Evolutionary conservation across 345 rosid genomes (phyloP), one percentile per base, ranked within the genome.

Genomic region (Eucalyptus decipiens): DNA sequence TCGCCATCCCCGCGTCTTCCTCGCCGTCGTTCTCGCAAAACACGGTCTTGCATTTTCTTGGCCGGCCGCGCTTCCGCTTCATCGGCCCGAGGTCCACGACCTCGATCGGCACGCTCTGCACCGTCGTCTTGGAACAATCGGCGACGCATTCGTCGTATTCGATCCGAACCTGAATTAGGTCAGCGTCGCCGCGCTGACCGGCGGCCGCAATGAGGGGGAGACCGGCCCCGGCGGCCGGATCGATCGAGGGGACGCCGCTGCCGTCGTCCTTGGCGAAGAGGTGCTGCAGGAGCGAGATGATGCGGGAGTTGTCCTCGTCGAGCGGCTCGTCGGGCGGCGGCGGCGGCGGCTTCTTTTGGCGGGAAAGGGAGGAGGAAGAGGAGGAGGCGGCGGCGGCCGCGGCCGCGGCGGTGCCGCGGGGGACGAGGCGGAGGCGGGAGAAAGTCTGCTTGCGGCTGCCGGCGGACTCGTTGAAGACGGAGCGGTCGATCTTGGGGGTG

Each of bases 401-500:
- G 88, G 65, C 86, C 90, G 60, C 67, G 87, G 43, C 58, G 86
- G 88, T 88, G 72, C 91, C 89, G 32, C 97, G 98, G n/a, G 95
- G 92, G 54, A 94, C 96, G 5, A 97, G 94, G 80, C 97, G 98
- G 90, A 98, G 95, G 60, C 97, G 98, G 85, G 92, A 97, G 94
- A 95, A 97, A 86, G 99, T 98, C 89, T 98, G 99, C 54, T 95
- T 97, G 83, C 96, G 97, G 91, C 98, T 95, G 4, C 99, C 99
- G 87, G 99, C 98, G 86, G 99, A 97, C 88, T 97, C 99, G 86
- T 97, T 98, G 95, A 98, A 97, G 87, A 96, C 95, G 90, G 98
- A 94, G 56, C 96, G 97, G 89, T 97, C 99, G 88, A 97, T 95
- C 90, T 94, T 97, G 30, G 95, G 98, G 72, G 94, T 95, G 62